These are phyloP conservation scores for Prosopis cineraria DNA, from an alignment of 306 rosid genomes.

Conservation along the genomic window DNA sequence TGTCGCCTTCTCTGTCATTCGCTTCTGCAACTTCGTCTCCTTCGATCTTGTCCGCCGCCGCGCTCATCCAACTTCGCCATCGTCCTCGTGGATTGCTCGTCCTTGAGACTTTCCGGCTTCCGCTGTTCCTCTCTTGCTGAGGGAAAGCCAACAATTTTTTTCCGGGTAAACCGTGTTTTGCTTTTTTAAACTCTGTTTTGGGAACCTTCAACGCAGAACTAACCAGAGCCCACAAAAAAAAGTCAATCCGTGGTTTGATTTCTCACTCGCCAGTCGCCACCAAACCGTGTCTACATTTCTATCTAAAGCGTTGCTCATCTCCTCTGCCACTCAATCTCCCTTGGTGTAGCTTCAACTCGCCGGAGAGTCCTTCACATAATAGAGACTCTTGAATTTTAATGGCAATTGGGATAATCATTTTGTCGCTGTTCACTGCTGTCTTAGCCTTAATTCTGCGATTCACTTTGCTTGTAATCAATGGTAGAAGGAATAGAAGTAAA, in stretches of 20 bases:
- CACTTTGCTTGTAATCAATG: slow-evolving; percentile 27
- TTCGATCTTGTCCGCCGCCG: no score
- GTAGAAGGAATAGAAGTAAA: slow-evolving; percentile 51
- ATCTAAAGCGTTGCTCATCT: neutral
- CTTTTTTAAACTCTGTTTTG: neutral
- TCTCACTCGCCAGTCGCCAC: neutral
- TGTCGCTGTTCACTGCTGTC: slow-evolving; percentile 42
- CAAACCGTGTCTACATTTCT: neutral
- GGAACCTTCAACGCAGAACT: neutral
- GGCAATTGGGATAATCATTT: slow-evolving; percentile 38
- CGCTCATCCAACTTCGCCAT: no score
- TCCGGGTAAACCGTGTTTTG: neutral
- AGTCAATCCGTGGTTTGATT: neutral
- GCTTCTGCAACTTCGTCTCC: no score
- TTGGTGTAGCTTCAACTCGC: neutral
- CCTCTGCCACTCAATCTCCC: neutral
- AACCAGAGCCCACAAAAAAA: neutral
- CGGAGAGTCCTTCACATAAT: neutral
- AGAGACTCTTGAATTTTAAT: slow-evolving; percentile 22
- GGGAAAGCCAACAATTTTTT: no score
- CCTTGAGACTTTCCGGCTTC: no score
- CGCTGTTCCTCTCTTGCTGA: no score
- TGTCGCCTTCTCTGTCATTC: no score
- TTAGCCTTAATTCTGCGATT: slow-evolving; percentile 36
- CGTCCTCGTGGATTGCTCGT: no score